These are phyloP conservation scores for Epichloe sp. DNA, from an alignment of 2,329 filamentous ascomycete species.

Conservation along the genomic window DNA sequence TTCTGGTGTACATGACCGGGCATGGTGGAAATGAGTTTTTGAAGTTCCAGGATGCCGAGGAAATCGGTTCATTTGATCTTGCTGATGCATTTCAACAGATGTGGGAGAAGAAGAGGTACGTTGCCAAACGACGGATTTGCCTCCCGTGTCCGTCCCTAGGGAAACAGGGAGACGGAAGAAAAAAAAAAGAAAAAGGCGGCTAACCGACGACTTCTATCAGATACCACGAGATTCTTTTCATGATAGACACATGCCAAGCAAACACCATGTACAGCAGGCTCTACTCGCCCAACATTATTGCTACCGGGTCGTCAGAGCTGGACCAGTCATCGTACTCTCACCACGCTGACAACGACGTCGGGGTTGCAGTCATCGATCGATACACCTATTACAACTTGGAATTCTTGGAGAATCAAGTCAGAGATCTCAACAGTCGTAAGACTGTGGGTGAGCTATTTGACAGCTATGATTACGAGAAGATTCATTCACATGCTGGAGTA, in stretches of 20 bases:
- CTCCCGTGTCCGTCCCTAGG: not conserved
- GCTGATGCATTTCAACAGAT: conserved; percentile 98
- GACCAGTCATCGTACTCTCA: conserved; percentile 96
- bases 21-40: conserved; percentile 96
- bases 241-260: conserved; percentile 99
- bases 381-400: conserved; percentile 99
- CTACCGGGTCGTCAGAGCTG: conserved; percentile 89
- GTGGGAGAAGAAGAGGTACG: conserved; percentile 96
- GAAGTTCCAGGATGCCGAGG: conserved; percentile 96
- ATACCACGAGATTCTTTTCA: conserved; percentile 96
- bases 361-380: conserved; percentile 93
- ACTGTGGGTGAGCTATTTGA: conserved; percentile 91
- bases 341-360: conserved; percentile 95
- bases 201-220: conserved; percentile 22
- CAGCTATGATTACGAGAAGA: conserved; percentile 88
- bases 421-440: conserved; percentile 73
- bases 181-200: not conserved
- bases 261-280: conserved; percentile 99
- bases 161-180: not conserved
- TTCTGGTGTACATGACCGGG: conserved; percentile 97
- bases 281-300: conserved; percentile 96
- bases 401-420: conserved; percentile 83
- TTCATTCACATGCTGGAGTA: conserved; percentile 83
- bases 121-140: not conserved
- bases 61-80: conserved; percentile 91